phyloP scores from a whole-genome alignment of 1,139 yeast genomes.

The Arxiozyma telluris region DNA sequence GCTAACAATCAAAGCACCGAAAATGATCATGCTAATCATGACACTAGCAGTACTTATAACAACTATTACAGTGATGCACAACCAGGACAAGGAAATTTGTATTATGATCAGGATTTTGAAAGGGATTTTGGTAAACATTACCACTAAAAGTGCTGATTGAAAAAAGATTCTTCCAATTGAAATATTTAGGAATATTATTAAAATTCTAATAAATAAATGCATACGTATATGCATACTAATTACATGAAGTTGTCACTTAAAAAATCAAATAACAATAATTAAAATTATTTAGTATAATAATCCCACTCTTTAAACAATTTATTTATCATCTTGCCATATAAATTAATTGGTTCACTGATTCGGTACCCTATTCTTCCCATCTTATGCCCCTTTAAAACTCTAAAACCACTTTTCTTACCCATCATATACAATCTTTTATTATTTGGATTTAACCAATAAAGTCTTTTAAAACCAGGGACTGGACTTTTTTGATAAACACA shows the following conservation, averaged over 20 bases:
- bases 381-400: conserved; percentile 13
- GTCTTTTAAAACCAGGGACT: conserved; percentile 24
- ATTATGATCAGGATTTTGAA: conserved; percentile 1
- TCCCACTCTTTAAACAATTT: conserved; percentile 26
- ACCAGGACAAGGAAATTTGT: neutral
- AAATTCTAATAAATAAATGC: neutral
- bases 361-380: conserved; percentile 22
- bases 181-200: conserved; percentile 2
- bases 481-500: conserved; percentile 23
- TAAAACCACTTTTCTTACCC: conserved; percentile 20
- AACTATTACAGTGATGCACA: neutral
- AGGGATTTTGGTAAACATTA: conserved; percentile 1
- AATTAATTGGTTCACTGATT: conserved; percentile 22
- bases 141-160: neutral
- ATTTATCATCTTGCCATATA: conserved; percentile 17
- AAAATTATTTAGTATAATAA: conserved; percentile 6
- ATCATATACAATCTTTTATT: conserved; percentile 19
- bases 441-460: conserved; percentile 25
- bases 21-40: neutral
- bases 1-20: neutral
- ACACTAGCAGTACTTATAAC: neutral
- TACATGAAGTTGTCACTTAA: neutral
- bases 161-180: neutral
- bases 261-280: neutral
- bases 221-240: neutral